Base-by-base conservation (phyloP, 148 eudicot species). In the Chenopodium suecicum region DNA sequence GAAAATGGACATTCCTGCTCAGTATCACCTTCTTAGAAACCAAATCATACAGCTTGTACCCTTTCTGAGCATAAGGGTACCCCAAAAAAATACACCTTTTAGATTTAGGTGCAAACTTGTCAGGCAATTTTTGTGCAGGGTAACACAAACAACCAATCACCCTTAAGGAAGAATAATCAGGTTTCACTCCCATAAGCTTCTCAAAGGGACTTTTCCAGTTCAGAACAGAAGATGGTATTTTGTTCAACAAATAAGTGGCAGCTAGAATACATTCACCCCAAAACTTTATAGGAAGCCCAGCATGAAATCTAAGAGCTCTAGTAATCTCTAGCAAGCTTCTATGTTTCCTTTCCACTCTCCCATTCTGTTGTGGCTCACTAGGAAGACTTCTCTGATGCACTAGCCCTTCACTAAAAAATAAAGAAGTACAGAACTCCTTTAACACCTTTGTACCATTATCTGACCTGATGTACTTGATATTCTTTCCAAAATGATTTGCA, bases 81-180 rank as follows among this genome's bases (percentile, higher is more conserved):
- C 71, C 70, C 10, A 72, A 2, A 1, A 80, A 62, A 0, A 80
- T 9, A 32, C 77, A 72, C 1, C 2, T 56, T 2, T 1, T 7
- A 12, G 56, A 4, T 7, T 52, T 44, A 0, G 70, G 19, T 25
- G n/a, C 70, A 73, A 41, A 58, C 1, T 72, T 73, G 1, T 41
- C 46, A 13, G 10, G 2, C 0, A 11, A 0, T 27, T 41, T n/a
- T 0, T 46, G 58, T 1, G 7, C 12, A 5, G 71, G 37, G 73
- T 41, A 80, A 60, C 78, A 80, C 0, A 32, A 11, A 25, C 71
- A 72, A 0, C 77, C 77, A n/a, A 80, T 4, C 0, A 80, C 54
- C 23, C 44, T 70, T 0, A 70, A 12, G 3, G 3, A 10, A 27
- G 2, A 2, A 31, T 27, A 74, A 2, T 3, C 0, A 4, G 63